phyloP scores from a whole-genome alignment of 2,329 filamentous ascomycete genomes.

The Aspergillus flavus region DNA sequence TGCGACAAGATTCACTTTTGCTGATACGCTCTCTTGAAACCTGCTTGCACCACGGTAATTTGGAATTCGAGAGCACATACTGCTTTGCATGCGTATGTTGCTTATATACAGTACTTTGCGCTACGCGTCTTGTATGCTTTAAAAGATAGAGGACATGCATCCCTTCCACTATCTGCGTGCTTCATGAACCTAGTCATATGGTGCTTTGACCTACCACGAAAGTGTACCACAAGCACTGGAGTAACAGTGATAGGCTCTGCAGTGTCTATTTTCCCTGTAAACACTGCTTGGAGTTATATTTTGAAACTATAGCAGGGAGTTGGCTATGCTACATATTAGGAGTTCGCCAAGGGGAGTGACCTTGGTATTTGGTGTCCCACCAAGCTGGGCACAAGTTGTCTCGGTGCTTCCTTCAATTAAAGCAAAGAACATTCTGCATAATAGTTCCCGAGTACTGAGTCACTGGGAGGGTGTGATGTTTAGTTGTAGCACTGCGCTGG shows the following conservation, averaged over 20 bases:
- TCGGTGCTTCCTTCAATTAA: not conserved
- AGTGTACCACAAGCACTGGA: not conserved
- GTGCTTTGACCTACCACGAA: not conserved
- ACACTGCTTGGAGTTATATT: not conserved
- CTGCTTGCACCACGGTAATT: not conserved
- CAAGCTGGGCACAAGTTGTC: not conserved
- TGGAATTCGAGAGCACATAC: not conserved
- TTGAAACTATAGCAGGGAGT: not conserved
- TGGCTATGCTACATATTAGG: not conserved
- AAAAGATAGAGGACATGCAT: not conserved
- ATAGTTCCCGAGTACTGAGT: too few species aligned
- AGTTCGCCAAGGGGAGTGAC: not conserved
- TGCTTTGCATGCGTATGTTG: not conserved
- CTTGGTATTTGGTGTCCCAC: not conserved
- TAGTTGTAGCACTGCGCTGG: not conserved
- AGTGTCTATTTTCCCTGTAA: not conserved
- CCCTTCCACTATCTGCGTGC: not conserved
- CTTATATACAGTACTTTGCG: not conserved
- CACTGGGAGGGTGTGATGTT: not conserved
- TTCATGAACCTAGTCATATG: not conserved
- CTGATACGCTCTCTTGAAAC: not conserved
- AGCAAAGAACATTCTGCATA: not conserved
- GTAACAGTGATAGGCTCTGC: not conserved
- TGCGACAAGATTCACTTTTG: constrained; percentile 11
- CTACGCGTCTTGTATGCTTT: not conserved